Base-by-base conservation (phyloP, 129 eudicot species). In the Flaveria robusta region DNA sequence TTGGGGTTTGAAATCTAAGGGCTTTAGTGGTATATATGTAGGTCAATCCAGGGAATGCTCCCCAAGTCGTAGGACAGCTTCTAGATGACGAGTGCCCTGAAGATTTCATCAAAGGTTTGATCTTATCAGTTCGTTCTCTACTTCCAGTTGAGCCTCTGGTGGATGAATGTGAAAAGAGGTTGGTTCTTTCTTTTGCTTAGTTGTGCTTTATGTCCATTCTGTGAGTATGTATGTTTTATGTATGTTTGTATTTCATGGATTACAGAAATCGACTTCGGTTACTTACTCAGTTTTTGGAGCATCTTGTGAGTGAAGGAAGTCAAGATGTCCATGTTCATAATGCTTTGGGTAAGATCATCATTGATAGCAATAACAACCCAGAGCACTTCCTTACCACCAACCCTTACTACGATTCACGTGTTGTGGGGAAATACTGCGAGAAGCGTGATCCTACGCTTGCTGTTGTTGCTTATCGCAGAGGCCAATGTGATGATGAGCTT, bases 381-480 rank as follows among this genome's bases (percentile, higher is more conserved):
- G 99, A 95, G 76, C 99, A 95, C 85, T 95, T 95, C 84, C 96
- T 95, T 77, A 95, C 99, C 27, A 95, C 97, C 85, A 95, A 95
- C 80, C 99, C 97, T 8, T 91, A 87, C 78, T 95, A 95, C 46
- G 99, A 95, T 77, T 91, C 99, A 15, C 99, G 96, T 73, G 97
- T 95, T 69, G 99, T 95, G 68, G 99, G 99, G n/a, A 95, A 95
- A 77, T 95, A 89, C 79, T 95, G 99, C 71, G 99, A 95, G 84
- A 95, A 95, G 87, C 96, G 99, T 72, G 99, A 95, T 74, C 99
- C 99, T 4, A 95, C 99, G 19, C 99, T 95, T 69, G 99, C 99
- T 58, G 99, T 95, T 77, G 97, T 95, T 23, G 99, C 99, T 24
- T 95, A 95, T 81, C 93, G 99, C 76, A 84, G 99, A 85, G 99